These are phyloP conservation scores for Cryoendolithus antarcticus DNA, from an alignment of 2,329 filamentous ascomycete species.

Conservation along the genomic window DNA sequence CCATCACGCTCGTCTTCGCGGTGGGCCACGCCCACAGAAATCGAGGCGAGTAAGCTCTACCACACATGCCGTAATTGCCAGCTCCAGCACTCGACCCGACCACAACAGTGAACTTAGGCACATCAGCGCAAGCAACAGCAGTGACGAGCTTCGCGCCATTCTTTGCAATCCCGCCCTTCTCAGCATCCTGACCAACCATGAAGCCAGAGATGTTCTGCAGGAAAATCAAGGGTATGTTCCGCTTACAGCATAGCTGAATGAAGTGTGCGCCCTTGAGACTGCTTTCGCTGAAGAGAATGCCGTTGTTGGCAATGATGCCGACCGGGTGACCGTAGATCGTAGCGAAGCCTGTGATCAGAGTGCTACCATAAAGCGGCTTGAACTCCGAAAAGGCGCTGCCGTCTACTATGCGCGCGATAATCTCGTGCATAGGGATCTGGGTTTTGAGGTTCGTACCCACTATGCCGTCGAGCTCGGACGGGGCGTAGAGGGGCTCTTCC, in stretches of 20 bases:
- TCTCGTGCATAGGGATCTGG: conserved; percentile 73
- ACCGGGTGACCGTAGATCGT: conserved; percentile 81
- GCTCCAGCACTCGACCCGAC: conserved; percentile 88
- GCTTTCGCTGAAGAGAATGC: conserved; percentile 81
- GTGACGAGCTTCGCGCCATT: conserved; percentile 95
- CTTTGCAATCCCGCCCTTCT: conserved; percentile 92
- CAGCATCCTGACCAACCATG: conserved; percentile 91
- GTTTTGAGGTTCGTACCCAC: conserved; percentile 81
- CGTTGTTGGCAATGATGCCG: conserved; percentile 90
- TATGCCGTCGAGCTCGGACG: conserved; percentile 73
- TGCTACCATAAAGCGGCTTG: conserved; percentile 81
- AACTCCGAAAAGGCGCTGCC: conserved; percentile 86
- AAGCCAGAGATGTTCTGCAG: conserved; percentile 95
- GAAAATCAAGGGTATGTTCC: conserved; percentile 65
- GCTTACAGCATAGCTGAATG: conserved; percentile 84
- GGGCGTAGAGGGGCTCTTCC: conserved; percentile 67
- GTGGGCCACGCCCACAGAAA: conserved; percentile 98
- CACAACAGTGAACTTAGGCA: conserved; percentile 96
- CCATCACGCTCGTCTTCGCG: conserved; percentile 94
- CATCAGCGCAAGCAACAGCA: conserved; percentile 83
- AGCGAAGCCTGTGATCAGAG: conserved; percentile 78
- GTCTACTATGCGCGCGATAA: conserved; percentile 88
- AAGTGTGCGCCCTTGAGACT: conserved; percentile 93
- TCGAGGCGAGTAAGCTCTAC: conserved; percentile 75
- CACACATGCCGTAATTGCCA: conserved; percentile 97